Evolutionary conservation across 805 yeast species (phyloP), one percentile per base, ranked within the genome.

Genomic region (Zygosaccharomyces lentus): DNA sequence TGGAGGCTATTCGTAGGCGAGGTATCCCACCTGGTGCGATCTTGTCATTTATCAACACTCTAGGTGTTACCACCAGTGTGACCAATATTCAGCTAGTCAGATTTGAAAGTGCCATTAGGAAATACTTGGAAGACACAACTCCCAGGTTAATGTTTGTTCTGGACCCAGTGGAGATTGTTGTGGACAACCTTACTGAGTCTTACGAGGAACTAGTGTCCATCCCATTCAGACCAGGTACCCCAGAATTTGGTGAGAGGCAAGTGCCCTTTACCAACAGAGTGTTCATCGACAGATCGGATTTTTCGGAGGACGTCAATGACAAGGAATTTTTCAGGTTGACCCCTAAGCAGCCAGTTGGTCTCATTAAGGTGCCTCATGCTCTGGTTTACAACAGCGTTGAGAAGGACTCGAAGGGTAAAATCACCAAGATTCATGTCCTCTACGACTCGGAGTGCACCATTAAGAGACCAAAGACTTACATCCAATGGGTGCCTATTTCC

Each of bases 11-110:
- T 50, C 84, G 88, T 64, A 85, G 99, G 66, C 87, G 99, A 65
- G 99, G 99, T 72, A 83, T 93, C 7, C 99, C 99, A 55, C 99
- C 99, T 9, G 97, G 98, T 37, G 97, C 98, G 24, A 87, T 93
- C 65, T 75, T 93, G 64, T 78, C 89, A 26, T 93, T 93, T 66
- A 86, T 93, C 61, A 87, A 90, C 66, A 91, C 96, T 37, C 77
- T 93, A 57, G 99, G 99, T 61, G 99, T 93, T 46, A 93, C 99
- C 34, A 93, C 98, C 1, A 76, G 91, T 37, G 85, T 90, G 37
- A 83, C 96, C 34, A 88, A 87, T 62, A 93, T 93, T 64, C 98
- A 93, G 73, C 84, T 78, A 15, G 78, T 80, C 8, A 77, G 99
- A 65, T 89, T 93, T 62, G 99, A 93, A 61, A 80, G 83, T 61